Conservation (phyloP, 2,329 filamentous ascomycete genomes). For the Esteya vermicola region DNA sequence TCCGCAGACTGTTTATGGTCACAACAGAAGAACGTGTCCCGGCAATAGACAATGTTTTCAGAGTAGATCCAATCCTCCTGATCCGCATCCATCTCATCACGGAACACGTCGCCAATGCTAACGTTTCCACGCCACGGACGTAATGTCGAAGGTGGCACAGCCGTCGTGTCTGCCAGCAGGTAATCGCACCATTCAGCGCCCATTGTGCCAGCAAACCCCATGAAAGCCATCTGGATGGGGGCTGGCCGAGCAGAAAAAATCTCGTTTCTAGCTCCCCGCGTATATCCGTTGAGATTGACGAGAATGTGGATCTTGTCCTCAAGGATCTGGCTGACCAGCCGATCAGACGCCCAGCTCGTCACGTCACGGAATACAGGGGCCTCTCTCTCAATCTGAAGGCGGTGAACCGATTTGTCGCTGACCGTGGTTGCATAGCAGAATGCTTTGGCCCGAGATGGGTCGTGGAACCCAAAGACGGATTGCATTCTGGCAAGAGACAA, state of each 20-base stretch:
- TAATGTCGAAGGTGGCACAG: conserved; percentile 69
- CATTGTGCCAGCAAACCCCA: conserved; percentile 93
- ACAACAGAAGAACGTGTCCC: conserved; percentile 95
- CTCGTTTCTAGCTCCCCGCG: conserved; percentile 89
- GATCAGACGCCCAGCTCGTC: conserved; percentile 73
- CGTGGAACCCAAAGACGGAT: conserved; percentile 88
- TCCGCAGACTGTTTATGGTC: conserved; percentile 82
- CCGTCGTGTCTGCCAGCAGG: conserved; percentile 76
- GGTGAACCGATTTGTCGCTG: conserved; percentile 79
- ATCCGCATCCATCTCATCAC: conserved; percentile 52
- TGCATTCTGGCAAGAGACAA: conserved; percentile 60
- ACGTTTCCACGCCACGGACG: conserved; percentile 66
- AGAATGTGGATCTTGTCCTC: conserved; percentile 84
- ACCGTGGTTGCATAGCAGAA: conserved; percentile 93
- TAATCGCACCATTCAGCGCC: conserved; percentile 99
- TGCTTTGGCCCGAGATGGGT: conserved; percentile 58
- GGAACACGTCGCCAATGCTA: conserved; percentile 54
- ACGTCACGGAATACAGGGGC: conserved; percentile 84
- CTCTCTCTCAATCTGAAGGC: conserved; percentile 84
- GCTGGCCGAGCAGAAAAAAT: conserved; percentile 90
- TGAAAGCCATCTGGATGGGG: conserved; percentile 98
- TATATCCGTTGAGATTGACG: conserved; percentile 97
- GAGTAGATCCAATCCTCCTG: conserved; percentile 82
- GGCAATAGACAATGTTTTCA: conserved; percentile 90
- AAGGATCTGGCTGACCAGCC: conserved; percentile 73